A percentile compares a stretch with the other conserved stretches of the same genome.
These are phyloP conservation scores for Apostasia shenzhenica DNA, from an alignment of 106 monocot genomes.

Conservation along the genomic window DNA sequence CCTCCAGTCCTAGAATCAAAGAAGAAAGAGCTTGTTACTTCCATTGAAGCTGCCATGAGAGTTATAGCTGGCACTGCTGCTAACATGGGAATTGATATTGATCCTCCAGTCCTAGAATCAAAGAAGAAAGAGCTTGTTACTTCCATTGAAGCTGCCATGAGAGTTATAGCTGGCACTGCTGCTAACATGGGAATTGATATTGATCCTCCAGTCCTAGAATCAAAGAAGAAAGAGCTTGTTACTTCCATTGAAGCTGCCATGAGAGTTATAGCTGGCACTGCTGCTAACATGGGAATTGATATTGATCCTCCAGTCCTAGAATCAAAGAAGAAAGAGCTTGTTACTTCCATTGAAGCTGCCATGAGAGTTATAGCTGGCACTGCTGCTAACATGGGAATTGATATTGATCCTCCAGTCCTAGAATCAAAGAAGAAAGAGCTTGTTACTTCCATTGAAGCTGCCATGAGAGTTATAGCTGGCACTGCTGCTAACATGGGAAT, in stretches of 20 bases:
- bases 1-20: slow-evolving; percentile 79
- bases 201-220: slow-evolving; percentile 78
- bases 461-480: slow-evolving; percentile 95
- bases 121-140: slow-evolving; percentile 84
- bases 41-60: slow-evolving; percentile 86
- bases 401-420: slow-evolving; percentile 79
- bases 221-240: slow-evolving; percentile 79
- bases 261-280: slow-evolving; percentile 95
- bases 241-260: slow-evolving; percentile 76
- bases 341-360: slow-evolving; percentile 65
- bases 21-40: slow-evolving; percentile 67
- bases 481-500: slow-evolving; percentile 99
- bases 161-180: slow-evolving; percentile 92
- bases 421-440: slow-evolving; percentile 79
- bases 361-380: slow-evolving; percentile 97
- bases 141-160: slow-evolving; percentile 80
- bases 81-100: slow-evolving; percentile 93
- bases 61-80: slow-evolving; percentile 95
- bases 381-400: slow-evolving; percentile 98
- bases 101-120: slow-evolving; percentile 76
- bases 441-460: slow-evolving; percentile 62
- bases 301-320: slow-evolving; percentile 82
- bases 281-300: slow-evolving; percentile 97
- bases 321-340: slow-evolving; percentile 78
- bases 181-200: slow-evolving; percentile 97